Percentiles rank a stretch among this genome's conserved stretches.
Evolutionary conservation across 306 rosid genomes (phyloP).

Genomic region (Vigna reflexopilosa): DNA sequence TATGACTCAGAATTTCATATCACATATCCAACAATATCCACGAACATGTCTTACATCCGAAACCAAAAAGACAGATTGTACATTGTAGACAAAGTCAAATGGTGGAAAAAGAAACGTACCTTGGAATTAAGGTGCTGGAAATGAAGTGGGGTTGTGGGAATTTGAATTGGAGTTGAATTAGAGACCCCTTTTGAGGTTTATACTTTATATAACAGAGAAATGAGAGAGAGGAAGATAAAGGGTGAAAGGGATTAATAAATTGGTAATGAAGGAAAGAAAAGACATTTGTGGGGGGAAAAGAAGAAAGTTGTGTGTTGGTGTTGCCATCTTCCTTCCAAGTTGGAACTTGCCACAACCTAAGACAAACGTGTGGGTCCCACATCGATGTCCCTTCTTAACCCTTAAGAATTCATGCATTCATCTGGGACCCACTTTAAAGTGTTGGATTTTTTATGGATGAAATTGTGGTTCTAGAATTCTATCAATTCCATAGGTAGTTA

Average conservation of each 20-base stretch:
- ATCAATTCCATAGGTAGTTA: no score
- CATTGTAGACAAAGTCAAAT: slow-evolving; percentile 38
- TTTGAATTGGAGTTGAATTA: not conserved
- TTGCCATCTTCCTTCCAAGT: not conserved
- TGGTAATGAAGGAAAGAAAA: not conserved
- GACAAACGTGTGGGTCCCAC: slow-evolving; percentile 32
- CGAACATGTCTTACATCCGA: not conserved
- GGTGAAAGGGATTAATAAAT: not conserved
- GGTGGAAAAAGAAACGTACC: slow-evolving; percentile 36
- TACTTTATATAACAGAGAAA: not conserved
- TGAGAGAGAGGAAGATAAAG: not conserved
- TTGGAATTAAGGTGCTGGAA: slow-evolving; percentile 6
- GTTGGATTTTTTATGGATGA: no score
- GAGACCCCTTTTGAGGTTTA: not conserved
- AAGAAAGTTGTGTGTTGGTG: not conserved
- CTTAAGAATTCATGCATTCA: not conserved
- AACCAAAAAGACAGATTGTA: slow-evolving; percentile 3
- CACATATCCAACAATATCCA: not conserved
- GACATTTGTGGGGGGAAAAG: not conserved
- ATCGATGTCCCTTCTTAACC: not conserved
- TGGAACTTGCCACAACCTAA: not conserved
- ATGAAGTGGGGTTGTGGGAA: not conserved
- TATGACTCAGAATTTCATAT: not conserved
- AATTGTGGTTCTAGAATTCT: no score
- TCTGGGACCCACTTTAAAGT: no score